Percentiles rank a stretch among this genome's conserved stretches.
Evolutionary conservation across 768 basidiomycete genomes (phyloP).

Genomic region (Plicaturopsis crispa): DNA sequence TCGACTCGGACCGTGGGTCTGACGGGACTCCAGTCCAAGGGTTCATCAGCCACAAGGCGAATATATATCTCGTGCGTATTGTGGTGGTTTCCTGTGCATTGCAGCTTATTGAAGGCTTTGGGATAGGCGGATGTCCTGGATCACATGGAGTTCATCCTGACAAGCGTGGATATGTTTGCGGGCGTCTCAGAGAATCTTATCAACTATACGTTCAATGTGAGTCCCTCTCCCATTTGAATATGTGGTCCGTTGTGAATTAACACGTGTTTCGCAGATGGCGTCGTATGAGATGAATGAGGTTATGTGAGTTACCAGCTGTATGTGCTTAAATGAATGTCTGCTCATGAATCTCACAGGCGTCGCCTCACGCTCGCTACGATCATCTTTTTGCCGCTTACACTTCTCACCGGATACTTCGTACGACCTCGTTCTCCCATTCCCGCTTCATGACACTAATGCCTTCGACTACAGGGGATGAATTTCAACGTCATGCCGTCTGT

Average conservation of each 20-base stretch:
- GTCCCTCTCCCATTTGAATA: constrained; percentile 13
- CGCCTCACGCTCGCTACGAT: constrained; percentile 62
- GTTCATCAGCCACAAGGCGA: constrained; percentile 61
- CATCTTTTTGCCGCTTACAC: constrained; percentile 62
- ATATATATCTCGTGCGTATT: constrained; percentile 52
- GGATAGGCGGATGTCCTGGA: constrained; percentile 64
- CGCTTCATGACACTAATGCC: background rate
- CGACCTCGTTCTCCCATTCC: constrained; percentile 15
- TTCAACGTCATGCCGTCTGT: constrained; percentile 46
- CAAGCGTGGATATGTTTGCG: constrained; percentile 67
- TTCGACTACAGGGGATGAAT: constrained; percentile 61
- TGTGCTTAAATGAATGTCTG: constrained; percentile 1
- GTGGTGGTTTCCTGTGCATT: background rate
- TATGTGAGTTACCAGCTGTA: constrained; percentile 36
- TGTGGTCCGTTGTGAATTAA: constrained; percentile 1
- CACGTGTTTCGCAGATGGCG: constrained; percentile 37
- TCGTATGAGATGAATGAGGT: constrained; percentile 73
- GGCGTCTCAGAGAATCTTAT: constrained; percentile 67
- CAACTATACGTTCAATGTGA: constrained; percentile 66
- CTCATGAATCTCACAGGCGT: constrained; percentile 31
- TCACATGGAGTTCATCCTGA: constrained; percentile 67
- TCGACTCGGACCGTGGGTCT: constrained; percentile 25
- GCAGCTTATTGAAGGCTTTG: constrained; percentile 2
- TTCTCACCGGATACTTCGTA: constrained; percentile 69
- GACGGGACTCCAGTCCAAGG: constrained; percentile 37